These are phyloP conservation scores for Arthromyces matolae DNA, from an alignment of 768 basidiomycete species.

Conservation along the genomic window DNA sequence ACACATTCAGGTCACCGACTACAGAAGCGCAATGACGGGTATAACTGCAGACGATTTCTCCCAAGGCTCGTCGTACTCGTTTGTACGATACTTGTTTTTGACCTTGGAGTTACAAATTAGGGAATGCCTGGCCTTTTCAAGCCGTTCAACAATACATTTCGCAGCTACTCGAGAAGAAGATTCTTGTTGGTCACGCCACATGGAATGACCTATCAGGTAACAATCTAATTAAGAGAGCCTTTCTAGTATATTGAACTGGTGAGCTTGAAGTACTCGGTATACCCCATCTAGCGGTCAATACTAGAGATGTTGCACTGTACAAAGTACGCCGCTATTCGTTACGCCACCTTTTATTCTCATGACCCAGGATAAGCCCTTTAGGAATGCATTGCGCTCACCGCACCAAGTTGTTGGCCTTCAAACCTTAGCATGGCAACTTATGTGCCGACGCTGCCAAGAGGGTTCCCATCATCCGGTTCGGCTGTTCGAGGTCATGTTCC, in stretches of 20 bases:
- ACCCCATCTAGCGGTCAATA: slow-evolving; percentile 72
- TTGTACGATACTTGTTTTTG: neutral
- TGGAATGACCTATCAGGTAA: slow-evolving; percentile 81
- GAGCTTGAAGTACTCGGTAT: slow-evolving; percentile 63
- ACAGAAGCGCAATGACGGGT: slow-evolving; percentile 63
- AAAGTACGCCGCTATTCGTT: slow-evolving; percentile 30
- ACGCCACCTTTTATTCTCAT: slow-evolving; percentile 16
- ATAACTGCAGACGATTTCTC: slow-evolving; percentile 39
- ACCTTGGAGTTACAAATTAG: too few species aligned
- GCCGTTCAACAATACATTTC: slow-evolving; percentile 67
- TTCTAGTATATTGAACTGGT: slow-evolving; percentile 12
- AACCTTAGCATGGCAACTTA: slow-evolving; percentile 79
- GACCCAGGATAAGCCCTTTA: slow-evolving; percentile 52
- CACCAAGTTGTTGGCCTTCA: slow-evolving; percentile 70
- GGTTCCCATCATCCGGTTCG: slow-evolving; percentile 69
- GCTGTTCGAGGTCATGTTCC: slow-evolving; percentile 18
- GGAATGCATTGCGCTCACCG: slow-evolving; percentile 62
- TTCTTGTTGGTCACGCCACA: slow-evolving; percentile 71
- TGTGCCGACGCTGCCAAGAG: slow-evolving; percentile 75
- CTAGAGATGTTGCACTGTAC: slow-evolving; percentile 79
- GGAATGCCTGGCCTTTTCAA: slow-evolving; percentile 50
- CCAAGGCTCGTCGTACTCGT: slow-evolving; percentile 31
- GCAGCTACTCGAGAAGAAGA: slow-evolving; percentile 62
- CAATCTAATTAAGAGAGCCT: slow-evolving; percentile 2
- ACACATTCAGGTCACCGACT: slow-evolving; percentile 57